A percentile compares a stretch with the other conserved stretches of the same genome.
Evolutionary conservation across 768 basidiomycete genomes (phyloP).

Genomic region (Xanthoconium stramineum): DNA sequence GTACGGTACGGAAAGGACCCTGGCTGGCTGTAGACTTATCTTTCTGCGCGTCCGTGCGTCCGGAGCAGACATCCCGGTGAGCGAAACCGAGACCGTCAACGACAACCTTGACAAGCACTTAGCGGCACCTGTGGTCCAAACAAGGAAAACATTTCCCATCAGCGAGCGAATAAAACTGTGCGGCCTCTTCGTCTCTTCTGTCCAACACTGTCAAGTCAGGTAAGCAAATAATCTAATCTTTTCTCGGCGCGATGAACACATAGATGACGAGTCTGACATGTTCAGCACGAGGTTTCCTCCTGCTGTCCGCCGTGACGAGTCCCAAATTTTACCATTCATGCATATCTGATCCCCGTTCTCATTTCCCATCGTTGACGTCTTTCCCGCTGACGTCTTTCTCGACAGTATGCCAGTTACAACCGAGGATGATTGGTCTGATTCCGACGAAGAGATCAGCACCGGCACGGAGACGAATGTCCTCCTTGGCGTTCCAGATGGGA

Average conservation of each 20-base stretch:
- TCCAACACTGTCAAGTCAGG: conserved; percentile 12
- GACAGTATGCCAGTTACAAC: conserved; percentile 39
- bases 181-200: neutral
- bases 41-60: conserved; percentile 66
- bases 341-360: conserved; percentile 61
- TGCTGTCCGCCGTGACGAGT: conserved; percentile 58
- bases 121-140: neutral
- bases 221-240: conserved; percentile 11
- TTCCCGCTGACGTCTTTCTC: conserved; percentile 6
- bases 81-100: neutral
- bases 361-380: neutral
- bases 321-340: conserved; percentile 85
- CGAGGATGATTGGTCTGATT: conserved; percentile 77
- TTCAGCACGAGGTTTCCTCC: conserved; percentile 58
- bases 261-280: conserved; percentile 85
- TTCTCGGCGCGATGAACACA: conserved; percentile 40
- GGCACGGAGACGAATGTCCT: conserved; percentile 71
- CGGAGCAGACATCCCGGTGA: conserved; percentile 51
- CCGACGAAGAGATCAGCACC: conserved; percentile 58
- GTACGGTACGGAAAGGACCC: conserved; percentile 53
- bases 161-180: conserved; percentile 1
- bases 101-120: neutral
- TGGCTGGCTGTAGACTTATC: conserved; percentile 57
- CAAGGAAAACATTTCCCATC: conserved; percentile 21
- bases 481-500: conserved; percentile 79